A percentile compares a stretch with the other conserved stretches of the same genome.
phyloP scores from a whole-genome alignment of 2,329 filamentous ascomycete genomes.

The Neofusicoccum kwambonambiense region DNA sequence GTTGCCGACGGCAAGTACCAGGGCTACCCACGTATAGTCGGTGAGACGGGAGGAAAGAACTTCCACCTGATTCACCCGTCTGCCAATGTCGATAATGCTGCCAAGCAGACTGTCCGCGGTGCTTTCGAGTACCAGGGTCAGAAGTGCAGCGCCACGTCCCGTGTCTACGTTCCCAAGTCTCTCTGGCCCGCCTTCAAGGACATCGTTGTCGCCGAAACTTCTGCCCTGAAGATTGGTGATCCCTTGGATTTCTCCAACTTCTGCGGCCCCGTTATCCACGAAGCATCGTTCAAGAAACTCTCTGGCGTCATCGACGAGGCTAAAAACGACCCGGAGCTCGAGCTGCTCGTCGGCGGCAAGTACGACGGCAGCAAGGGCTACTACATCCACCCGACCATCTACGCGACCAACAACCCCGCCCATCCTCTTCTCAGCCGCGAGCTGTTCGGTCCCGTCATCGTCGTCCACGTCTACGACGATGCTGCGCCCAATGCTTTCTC shows the following conservation, averaged over 20 bases:
- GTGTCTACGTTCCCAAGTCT: constrained; percentile 74
- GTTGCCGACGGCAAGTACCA: constrained; percentile 79
- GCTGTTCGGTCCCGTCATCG: constrained; percentile 78
- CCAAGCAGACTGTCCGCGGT: constrained; percentile 77
- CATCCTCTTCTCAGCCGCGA: constrained; percentile 75
- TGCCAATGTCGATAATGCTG: constrained; percentile 76
- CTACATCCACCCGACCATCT: constrained; percentile 82
- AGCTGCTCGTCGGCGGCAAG: constrained; percentile 71
- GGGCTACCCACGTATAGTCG: constrained; percentile 84
- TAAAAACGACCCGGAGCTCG: constrained; percentile 70
- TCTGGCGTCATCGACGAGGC: constrained; percentile 73
- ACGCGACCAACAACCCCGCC: constrained; percentile 68
- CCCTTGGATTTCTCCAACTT: constrained; percentile 74
- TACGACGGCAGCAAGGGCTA: constrained; percentile 78
- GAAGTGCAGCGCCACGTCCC: constrained; percentile 84
- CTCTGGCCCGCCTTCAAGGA: constrained; percentile 71
- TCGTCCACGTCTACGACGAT: constrained; percentile 77
- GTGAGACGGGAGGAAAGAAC: constrained; percentile 92
- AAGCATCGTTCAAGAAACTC: constrained; percentile 77
- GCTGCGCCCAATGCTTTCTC: constrained; percentile 56
- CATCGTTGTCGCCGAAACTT: constrained; percentile 65
- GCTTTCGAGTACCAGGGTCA: constrained; percentile 91
- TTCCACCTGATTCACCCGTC: constrained; percentile 80
- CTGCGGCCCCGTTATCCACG: constrained; percentile 84
- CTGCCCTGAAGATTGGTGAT: constrained; percentile 68